Conservation (phyloP, 345 rosid genomes). For the Zanthoxylum bungeanum region DNA sequence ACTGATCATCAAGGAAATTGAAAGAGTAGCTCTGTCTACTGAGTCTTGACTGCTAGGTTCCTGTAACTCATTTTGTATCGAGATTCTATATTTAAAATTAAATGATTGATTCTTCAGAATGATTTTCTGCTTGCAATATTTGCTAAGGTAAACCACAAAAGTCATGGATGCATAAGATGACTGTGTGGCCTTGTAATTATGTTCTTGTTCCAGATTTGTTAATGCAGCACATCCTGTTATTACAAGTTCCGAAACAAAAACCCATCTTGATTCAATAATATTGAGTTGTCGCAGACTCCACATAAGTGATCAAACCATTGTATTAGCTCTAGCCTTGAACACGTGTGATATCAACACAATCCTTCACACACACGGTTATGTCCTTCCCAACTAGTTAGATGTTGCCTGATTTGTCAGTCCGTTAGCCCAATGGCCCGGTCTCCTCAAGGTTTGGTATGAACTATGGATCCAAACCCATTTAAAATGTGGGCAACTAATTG, state of each 20-base stretch:
- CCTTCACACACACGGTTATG: too few species aligned
- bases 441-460: too few species aligned
- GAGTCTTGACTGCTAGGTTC: constrained; percentile 31
- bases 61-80: not conserved
- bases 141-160: constrained; percentile 1
- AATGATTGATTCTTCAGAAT: constrained; percentile 5
- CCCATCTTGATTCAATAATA: not conserved
- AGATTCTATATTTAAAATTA: not conserved
- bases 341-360: too few species aligned
- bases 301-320: too few species aligned
- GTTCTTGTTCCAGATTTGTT: not conserved
- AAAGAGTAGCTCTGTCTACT: constrained; percentile 48
- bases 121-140: not conserved
- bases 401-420: too few species aligned
- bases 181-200: constrained; percentile 6
- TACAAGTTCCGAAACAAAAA: not conserved
- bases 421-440: too few species aligned
- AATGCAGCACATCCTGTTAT: constrained; percentile 6
- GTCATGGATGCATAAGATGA: not conserved
- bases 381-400: too few species aligned
- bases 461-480: too few species aligned
- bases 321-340: too few species aligned
- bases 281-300: too few species aligned
- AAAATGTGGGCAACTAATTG: too few species aligned
- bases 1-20: constrained; percentile 77